Evolutionary conservation across 208 protist species (phyloP), one percentile per base, ranked within the genome.

Genomic region (Leishmania major): DNA sequence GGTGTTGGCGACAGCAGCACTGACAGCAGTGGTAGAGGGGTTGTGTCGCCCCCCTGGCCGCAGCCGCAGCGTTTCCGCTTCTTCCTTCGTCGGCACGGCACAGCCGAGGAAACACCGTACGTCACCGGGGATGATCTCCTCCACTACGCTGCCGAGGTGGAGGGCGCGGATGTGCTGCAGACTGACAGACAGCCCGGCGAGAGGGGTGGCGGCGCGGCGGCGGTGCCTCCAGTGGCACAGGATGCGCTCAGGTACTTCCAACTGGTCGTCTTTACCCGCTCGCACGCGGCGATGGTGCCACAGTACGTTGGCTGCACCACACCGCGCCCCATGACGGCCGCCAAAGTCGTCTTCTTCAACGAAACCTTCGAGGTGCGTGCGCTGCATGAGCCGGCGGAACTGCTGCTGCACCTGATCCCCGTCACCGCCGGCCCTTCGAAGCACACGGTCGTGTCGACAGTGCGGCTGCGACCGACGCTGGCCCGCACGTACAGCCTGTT

Each of bases 301-400:
- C 89, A 95, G 85, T 95, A 92, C 89, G 88, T 97, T 31, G 94
- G 92, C 53, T 90, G 87, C 80, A 95, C 91, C 66, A 73, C 84
- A 62, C 91, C 90, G 25, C 87, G 92, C 19, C 83, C 89, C 66
- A 79, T 97, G 57, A 95, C 86, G 45, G 53, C 88, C 0, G 73
- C 88, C 47, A 90, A 91, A 35, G 82, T 90, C 0, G 64, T 93
- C 64, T 94, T 94, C 72, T 90, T 92, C 84, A 97, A 97, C 60
- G 94, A 97, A 74, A 94, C 91, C 37, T 97, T 97, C 82, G 94
- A 97, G 74, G 67, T 97, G n/a, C 87, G 87, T 57, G 83, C 91
- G 28, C 53, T 87, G 80, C 84, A 88, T 40, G 92, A 95, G 80
- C 92, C 89, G n/a, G 77, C 84, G 67, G 94, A 97, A 84, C 87